Conservation (phyloP, 2,329 filamentous ascomycete species). For the Penicillium aurantiogriseum region DNA sequence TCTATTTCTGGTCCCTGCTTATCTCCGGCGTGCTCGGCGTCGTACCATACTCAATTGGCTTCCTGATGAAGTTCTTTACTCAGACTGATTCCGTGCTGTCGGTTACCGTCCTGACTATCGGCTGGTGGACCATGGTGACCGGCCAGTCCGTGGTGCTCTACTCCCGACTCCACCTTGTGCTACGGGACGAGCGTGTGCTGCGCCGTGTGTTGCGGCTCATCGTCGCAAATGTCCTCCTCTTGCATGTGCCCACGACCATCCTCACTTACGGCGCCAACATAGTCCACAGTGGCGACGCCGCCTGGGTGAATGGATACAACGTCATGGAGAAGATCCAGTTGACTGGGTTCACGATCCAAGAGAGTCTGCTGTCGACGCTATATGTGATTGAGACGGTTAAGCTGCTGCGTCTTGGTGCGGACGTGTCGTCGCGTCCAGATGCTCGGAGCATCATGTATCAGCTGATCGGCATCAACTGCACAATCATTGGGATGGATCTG, state of each 20-base stretch:
- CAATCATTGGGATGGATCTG: constrained; percentile 50
- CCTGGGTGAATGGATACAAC: constrained; percentile 43
- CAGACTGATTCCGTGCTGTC: constrained; percentile 31
- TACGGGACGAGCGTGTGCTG: constrained; percentile 51
- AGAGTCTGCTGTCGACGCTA: constrained; percentile 47
- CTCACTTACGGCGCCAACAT: constrained; percentile 51
- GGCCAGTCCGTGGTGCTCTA: constrained; percentile 63
- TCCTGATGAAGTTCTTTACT: constrained; percentile 45
- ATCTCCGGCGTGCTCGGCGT: constrained; percentile 37
- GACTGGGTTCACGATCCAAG: constrained; percentile 48
- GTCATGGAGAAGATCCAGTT: constrained; percentile 49
- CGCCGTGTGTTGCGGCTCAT: constrained; percentile 58
- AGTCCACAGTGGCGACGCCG: constrained; percentile 15
- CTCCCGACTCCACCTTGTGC: constrained; percentile 60
- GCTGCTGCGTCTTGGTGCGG: constrained; percentile 39
- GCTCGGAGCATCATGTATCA: constrained; percentile 44
- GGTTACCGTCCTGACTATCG: constrained; percentile 50
- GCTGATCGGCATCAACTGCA: constrained; percentile 47
- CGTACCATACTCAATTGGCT: constrained; percentile 42
- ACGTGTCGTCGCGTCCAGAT: constrained; percentile 18
- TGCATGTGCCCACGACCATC: constrained; percentile 56
- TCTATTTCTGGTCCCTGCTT: constrained; percentile 47
- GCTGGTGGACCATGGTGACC: constrained; percentile 61
- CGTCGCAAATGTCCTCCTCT: constrained; percentile 52
- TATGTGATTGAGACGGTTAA: constrained; percentile 56